Evolutionary conservation across 148 eudicot genomes (phyloP).

Genomic region (Arctostaphylos glauca): DNA sequence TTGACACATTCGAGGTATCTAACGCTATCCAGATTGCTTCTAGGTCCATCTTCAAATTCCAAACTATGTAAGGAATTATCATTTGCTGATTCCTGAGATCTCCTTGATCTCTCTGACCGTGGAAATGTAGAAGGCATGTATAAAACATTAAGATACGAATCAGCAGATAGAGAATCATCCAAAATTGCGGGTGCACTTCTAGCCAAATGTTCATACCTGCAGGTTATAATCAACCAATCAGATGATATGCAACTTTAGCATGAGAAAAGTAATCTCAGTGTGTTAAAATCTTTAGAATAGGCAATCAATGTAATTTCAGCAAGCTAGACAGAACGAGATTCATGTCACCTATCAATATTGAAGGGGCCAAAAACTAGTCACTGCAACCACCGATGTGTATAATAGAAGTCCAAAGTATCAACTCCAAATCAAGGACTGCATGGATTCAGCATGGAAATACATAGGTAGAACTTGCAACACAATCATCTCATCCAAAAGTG

Average conservation of each 20-base stretch:
- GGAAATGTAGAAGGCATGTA: slow-evolving; percentile 97
- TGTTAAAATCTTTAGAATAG: not conserved
- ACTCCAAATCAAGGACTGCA: not conserved
- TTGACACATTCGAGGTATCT: slow-evolving; percentile 88
- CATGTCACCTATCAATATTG: not conserved
- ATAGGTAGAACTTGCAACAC: not conserved
- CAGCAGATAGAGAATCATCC: slow-evolving; percentile 98
- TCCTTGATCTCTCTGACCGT: slow-evolving; percentile 86
- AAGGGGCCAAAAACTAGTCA: not conserved
- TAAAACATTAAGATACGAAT: slow-evolving; percentile 93
- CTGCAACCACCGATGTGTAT: not conserved
- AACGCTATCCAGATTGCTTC: slow-evolving; percentile 80
- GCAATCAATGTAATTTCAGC: not conserved
- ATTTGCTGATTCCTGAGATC: slow-evolving; percentile 56
- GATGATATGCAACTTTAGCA: slow-evolving; percentile 4
- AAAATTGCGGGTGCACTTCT: slow-evolving; percentile 94
- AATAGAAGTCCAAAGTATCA: not conserved
- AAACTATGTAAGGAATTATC: slow-evolving; percentile 42
- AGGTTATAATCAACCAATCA: slow-evolving; percentile 22
- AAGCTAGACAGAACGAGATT: not conserved
- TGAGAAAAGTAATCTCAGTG: not conserved
- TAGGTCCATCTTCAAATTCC: slow-evolving; percentile 80
- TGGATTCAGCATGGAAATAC: not conserved
- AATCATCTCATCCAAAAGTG: not conserved
- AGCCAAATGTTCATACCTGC: slow-evolving; percentile 96